Base-by-base conservation (phyloP, 345 rosid species). In the Chamaenerion angustifolium region DNA sequence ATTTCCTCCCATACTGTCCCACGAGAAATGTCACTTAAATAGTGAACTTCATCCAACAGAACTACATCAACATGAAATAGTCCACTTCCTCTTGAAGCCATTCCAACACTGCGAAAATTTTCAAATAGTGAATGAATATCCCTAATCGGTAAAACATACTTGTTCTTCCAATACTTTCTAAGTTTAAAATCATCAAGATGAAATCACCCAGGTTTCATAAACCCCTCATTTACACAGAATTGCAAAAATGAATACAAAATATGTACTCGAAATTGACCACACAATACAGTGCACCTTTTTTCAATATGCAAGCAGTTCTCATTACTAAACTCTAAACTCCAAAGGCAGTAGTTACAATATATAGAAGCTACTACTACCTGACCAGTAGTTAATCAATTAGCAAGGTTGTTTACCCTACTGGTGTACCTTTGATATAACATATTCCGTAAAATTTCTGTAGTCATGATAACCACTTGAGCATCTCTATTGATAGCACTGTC, bases 1-100 rank as follows among this genome's bases (percentile, higher is more conserved):
- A 85, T 85, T 77, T 85, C 94, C 72, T 85, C 94, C 97, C 97
- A 89, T 46, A 89, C 97, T 27, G 97, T 89, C 19, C 97, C 97
- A 44, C 88, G 81, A 61, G 88, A 90, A 42, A 90, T 86, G 48
- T 90, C 95, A 42, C 98, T 86, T 55, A 90, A 67, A 76, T 81
- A 90, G 78, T 90, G 98, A 78, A 90, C 98, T 80, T 86, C 97
- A 52, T 90, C 98, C 60, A 86, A 67, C 78, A 90, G 84, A 71
- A 90, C 78, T 10, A 71, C 89, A 75, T 90, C 94, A 56, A 90
- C 95, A 61, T 74, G 80, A 60, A 83, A 76, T 64, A 90, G 92
- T 18, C 95, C 85, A 62, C 81, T 76, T 57, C 88, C 78, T 46
- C 92, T 77, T 60, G 94, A 83, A 64, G 65, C 83, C 80, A 67